Base-by-base conservation (phyloP, 2,329 filamentous ascomycete genomes). In the Aaosphaeria arxii region DNA sequence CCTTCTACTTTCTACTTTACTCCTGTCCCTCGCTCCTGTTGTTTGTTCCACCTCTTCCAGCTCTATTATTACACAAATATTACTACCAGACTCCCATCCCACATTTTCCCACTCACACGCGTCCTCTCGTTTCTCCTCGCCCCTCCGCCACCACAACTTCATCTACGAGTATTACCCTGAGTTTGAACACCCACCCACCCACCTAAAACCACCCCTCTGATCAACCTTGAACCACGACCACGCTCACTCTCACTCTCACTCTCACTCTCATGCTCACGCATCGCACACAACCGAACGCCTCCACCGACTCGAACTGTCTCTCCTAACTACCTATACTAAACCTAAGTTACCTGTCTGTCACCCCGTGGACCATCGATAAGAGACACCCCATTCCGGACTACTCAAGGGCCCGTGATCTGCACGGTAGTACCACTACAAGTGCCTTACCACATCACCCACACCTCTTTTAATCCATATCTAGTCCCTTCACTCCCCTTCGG, bases 401-500 rank as follows among this genome's bases (percentile, higher is more conserved):
- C 41, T 43, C 41, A 11, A 24, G 31, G 41, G 41, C 40, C 45
- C 44, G 44, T 32, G 44, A 9, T 41, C 39, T 41, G 9, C 11
- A 11, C 7, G 39, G 17, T 24, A 24, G 17, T 24, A 24, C 17
- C 17, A 24, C 17, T 24, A 24, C 17, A 24, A 24, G 17, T 24
- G 17, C 17, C 17, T 24, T 24, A 24, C 17, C 17, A 24, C 17
- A 24, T 24, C 17, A 24, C 17, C 17, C 17, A 24, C 17, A 24
- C 17, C 17, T 24, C 17, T 24, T 24, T 45, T 5, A 38, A 48
- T 48, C 46, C 46, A 48, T 48, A 49, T 46, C 42, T 44, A 41
- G 29, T 11, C 35, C 11, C 40, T 39, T n/a, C 29, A 35, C 44
- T 48, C 46, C 9, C n/a, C 33, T 9, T 36, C 9, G 33, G 33